Percentiles rank a stretch among this genome's conserved stretches.
Evolutionary conservation across 108 stramenopile genomes (phyloP).

Genomic region (Conticribra weissflogii): DNA sequence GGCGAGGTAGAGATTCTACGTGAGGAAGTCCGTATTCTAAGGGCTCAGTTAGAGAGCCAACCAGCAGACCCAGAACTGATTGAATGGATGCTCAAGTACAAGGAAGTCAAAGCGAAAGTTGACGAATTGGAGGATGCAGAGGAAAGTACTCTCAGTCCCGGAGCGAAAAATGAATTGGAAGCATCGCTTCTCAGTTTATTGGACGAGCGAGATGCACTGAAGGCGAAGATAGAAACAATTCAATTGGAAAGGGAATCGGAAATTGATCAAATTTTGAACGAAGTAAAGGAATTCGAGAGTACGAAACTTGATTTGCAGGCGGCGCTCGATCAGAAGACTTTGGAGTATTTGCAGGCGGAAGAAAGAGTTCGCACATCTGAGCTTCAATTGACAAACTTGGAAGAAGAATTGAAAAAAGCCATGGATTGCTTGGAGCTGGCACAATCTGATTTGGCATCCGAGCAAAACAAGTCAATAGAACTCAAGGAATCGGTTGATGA

Average conservation of each 20-base stretch:
- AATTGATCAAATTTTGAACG: slow-evolving; percentile 23
- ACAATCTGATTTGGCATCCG: slow-evolving; percentile 33
- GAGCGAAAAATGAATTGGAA: slow-evolving; percentile 33
- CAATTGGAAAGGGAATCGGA: slow-evolving; percentile 18
- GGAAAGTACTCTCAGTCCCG: slow-evolving; percentile 11
- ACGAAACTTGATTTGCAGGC: slow-evolving; percentile 46
- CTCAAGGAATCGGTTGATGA: slow-evolving; percentile 34
- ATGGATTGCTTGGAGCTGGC: slow-evolving; percentile 40
- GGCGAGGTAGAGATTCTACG: slow-evolving; percentile 29
- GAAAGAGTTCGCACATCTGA: slow-evolving; percentile 45
- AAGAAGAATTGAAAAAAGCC: slow-evolving; percentile 55
- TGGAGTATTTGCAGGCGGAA: slow-evolving; percentile 33
- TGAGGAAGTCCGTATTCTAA: slow-evolving; percentile 25
- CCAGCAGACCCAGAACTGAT: slow-evolving; percentile 23
- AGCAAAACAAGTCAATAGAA: slow-evolving; percentile 31
- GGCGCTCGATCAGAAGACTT: slow-evolving; percentile 48
- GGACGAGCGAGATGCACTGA: slow-evolving; percentile 55
- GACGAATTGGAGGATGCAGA: slow-evolving; percentile 21
- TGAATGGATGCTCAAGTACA: slow-evolving; percentile 48
- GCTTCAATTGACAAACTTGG: slow-evolving; percentile 51
- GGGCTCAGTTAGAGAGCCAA: slow-evolving; percentile 25
- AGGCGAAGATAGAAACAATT: slow-evolving; percentile 48
- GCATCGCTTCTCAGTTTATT: slow-evolving; percentile 48
- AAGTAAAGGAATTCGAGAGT: slow-evolving; percentile 43
- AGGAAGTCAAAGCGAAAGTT: slow-evolving; percentile 33